Percentiles rank a stretch among this genome's conserved stretches.
phyloP scores from a whole-genome alignment of 306 rosid genomes.

The Neltuma alba region DNA sequence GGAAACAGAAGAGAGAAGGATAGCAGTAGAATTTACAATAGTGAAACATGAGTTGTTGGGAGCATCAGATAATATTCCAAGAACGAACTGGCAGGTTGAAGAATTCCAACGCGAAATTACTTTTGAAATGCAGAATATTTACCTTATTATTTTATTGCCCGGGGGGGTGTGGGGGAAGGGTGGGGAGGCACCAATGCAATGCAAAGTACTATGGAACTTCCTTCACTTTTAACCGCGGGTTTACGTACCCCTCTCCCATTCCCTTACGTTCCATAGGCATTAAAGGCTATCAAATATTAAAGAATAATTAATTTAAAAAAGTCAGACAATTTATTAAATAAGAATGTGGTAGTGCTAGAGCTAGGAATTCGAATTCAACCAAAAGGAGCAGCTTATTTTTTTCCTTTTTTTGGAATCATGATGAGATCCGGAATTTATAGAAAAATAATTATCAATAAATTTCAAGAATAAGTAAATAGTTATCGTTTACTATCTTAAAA shows the following conservation, averaged over 20 bases:
- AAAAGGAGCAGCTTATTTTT: too few relatives aligned
- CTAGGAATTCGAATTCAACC: too few relatives aligned
- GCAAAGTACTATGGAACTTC: slow-evolving; percentile 25
- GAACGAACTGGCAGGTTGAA: not conserved
- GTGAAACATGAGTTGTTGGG: not conserved
- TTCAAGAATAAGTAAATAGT: too few relatives aligned
- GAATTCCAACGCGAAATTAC: slow-evolving; percentile 37
- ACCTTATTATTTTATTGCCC: not conserved
- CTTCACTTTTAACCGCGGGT: slow-evolving; percentile 26
- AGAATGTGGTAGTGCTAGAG: too few relatives aligned
- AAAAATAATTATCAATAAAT: too few relatives aligned
- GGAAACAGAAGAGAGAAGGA: not conserved
- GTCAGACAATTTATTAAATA: too few relatives aligned
- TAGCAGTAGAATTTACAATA: not conserved
- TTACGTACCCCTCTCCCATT: slow-evolving; percentile 14
- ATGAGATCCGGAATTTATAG: too few relatives aligned
- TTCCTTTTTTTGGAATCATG: too few relatives aligned
- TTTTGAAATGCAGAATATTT: slow-evolving; percentile 24
- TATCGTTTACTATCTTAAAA: too few relatives aligned
- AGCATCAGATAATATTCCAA: not conserved
- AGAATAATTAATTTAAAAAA: slow-evolving; percentile 6
- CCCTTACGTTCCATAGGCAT: slow-evolving; percentile 38
- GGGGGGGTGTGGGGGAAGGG: too few relatives aligned
- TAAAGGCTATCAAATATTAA: slow-evolving; percentile 34
- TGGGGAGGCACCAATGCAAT: too few relatives aligned